phyloP scores from a whole-genome alignment of 2,329 filamentous ascomycete genomes.

The Neoascochyta sp. region DNA sequence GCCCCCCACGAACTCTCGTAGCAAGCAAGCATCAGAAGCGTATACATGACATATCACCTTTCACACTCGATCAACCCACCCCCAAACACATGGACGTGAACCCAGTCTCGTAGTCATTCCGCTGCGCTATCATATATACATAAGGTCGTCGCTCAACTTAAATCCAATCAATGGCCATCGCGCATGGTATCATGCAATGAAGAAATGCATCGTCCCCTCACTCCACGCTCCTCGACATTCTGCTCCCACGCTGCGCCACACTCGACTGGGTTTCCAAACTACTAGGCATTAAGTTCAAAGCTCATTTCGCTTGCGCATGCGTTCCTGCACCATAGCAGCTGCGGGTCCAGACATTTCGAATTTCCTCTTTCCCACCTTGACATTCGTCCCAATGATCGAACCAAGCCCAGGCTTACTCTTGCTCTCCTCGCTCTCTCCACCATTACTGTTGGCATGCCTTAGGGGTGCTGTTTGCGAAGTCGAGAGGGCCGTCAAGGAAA shows the following conservation, averaged over 20 bases:
- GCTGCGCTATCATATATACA: slow-evolving; percentile 21
- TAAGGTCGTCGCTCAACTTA: slow-evolving; percentile 12
- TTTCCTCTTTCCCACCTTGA: slow-evolving; percentile 31
- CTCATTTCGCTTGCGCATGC: slow-evolving; percentile 26
- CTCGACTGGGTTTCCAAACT: too few species aligned
- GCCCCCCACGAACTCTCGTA: too few species aligned
- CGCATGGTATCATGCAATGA: slow-evolving; percentile 17
- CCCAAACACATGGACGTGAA: too few species aligned
- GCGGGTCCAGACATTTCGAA: slow-evolving; percentile 35
- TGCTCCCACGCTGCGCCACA: too few species aligned
- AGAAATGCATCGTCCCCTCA: slow-evolving; percentile 1
- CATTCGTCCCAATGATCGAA: slow-evolving; percentile 2
- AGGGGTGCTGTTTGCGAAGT: slow-evolving; percentile 3
- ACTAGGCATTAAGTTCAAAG: slow-evolving; percentile 22
- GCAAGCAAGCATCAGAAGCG: too few species aligned
- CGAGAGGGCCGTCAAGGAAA: slow-evolving; percentile 10
- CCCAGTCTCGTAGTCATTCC: too few species aligned
- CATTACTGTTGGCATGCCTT: slow-evolving; percentile 4
- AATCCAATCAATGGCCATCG: too few species aligned
- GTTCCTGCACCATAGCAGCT: slow-evolving; percentile 34
- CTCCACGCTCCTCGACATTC: slow-evolving; percentile 2
- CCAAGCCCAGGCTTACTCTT: background rate
- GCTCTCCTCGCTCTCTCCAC: slow-evolving; percentile 1
- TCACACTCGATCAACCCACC: too few species aligned
- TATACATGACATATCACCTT: too few species aligned